Conservation (phyloP, 2,329 filamentous ascomycete genomes). For the Sclerotinia trifoliorum region DNA sequence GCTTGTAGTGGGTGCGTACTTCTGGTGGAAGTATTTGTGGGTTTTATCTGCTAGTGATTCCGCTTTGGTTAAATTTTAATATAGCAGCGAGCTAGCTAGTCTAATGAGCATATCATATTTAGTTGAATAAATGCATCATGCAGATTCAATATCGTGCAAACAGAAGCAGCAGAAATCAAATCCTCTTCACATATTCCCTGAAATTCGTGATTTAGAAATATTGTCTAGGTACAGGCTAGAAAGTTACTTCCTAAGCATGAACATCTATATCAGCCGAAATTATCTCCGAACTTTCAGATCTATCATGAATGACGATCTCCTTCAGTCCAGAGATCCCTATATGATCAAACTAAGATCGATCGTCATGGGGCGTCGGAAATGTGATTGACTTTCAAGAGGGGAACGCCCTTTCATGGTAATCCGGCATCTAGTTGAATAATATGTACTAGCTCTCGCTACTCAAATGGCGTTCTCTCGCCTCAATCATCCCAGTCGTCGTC, state of each 20-base stretch:
- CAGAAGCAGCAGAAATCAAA: not conserved
- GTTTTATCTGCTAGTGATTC: slow-evolving; percentile 64
- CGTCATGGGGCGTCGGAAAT: slow-evolving; percentile 3
- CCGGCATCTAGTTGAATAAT: not conserved
- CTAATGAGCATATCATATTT: not conserved
- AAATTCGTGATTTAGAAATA: not conserved
- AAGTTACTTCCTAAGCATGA: slow-evolving; percentile 3
- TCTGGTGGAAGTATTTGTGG: slow-evolving; percentile 72
- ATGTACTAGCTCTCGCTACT: not conserved
- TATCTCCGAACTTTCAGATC: not conserved
- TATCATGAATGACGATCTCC: not conserved
- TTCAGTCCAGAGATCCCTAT: slow-evolving; percentile 6
- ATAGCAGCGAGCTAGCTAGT: not conserved
- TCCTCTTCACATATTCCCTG: not conserved
- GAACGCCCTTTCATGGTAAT: not conserved
- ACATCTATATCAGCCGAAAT: slow-evolving; percentile 15
- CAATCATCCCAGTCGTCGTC: slow-evolving; percentile 49
- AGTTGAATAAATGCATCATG: not conserved
- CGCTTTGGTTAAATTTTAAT: slow-evolving; percentile 44
- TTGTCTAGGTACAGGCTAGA: slow-evolving; percentile 3
- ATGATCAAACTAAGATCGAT: slow-evolving; percentile 9
- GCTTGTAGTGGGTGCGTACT: slow-evolving; percentile 66
- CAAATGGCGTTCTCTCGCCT: slow-evolving; percentile 17
- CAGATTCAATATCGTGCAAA: not conserved
- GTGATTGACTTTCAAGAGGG: not conserved